Base-by-base conservation (phyloP, 805 yeast species). In the Ogataea methanolica region DNA sequence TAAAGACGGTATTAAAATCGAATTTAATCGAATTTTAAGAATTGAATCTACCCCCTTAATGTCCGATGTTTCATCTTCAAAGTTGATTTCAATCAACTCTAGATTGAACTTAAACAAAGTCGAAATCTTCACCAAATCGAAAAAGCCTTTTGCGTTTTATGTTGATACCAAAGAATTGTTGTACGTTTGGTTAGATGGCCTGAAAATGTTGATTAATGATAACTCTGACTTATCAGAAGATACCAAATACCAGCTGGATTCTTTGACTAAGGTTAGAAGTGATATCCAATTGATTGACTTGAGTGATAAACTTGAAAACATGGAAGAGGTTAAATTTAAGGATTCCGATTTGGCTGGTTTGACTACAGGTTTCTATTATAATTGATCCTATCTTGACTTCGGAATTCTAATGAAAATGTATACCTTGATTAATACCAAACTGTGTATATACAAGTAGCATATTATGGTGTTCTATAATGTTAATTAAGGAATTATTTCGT, bases 161-260 rank as follows among this genome's bases (percentile, higher is more conserved):
- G 78, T 87, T 14, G 91, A 85, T 49, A 83, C 88, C 1, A 76
- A 77, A 52, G 88, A 83, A 42, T 75, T 79, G 42, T 80, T 84
- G 39, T 79, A 77, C 45, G 78, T 82, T 7, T 88, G 95, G 95
- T 68, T 84, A 34, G 96, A 88, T 65, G 96, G 95, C 0, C 63
- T 88, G 46, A 80, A 79, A 57, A 67, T 80, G 60, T 59, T 80
- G 34, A 67, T 73, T 19, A 69, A 72, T 45, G 55, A 59, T 15
- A 71, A 58, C 43, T 60, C 56, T 21, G 66, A 58, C 34, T 51
- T 75, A 16, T 75, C 82, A 1, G 60, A 59, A 0, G 79, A 73
- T 17, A 71, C 83, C 6, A 62, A 63, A 46, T 58, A 56, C 19
- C 82, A 79, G 52, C 64, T 78, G 15, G 65, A 66, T 4, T 68